Percentiles rank a stretch among this genome's conserved stretches.
These are phyloP conservation scores for Saccharomyces eubayanus DNA, from an alignment of 805 yeast species.

Conservation along the genomic window DNA sequence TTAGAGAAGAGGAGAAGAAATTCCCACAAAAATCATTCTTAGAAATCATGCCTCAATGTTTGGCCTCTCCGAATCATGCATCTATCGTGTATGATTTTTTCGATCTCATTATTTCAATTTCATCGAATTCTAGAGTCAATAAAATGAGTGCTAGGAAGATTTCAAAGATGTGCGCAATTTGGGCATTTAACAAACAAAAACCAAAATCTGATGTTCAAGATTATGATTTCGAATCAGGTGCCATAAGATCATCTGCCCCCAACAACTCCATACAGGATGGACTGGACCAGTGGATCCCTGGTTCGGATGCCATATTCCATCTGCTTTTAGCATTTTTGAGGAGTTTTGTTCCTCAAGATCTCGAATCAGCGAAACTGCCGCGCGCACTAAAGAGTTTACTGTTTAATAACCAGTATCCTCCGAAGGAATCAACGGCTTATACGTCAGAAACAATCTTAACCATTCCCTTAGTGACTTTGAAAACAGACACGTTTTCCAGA, in stretches of 20 bases:
- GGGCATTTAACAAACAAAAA: slow-evolving; percentile 59
- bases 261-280: slow-evolving; percentile 55
- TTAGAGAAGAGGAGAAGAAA: slow-evolving; percentile 53
- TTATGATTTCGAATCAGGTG: slow-evolving; percentile 15
- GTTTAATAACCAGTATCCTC: slow-evolving; percentile 69
- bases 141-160: slow-evolving; percentile 73
- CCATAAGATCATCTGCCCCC: slow-evolving; percentile 9
- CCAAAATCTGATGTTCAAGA: slow-evolving; percentile 23
- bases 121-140: slow-evolving; percentile 72
- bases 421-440: slow-evolving; percentile 37
- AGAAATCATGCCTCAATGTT: slow-evolving; percentile 75
- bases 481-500: slow-evolving; percentile 38
- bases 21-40: slow-evolving; percentile 69
- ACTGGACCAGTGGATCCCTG: slow-evolving; percentile 65
- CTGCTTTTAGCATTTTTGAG: slow-evolving; percentile 66
- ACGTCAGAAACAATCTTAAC: slow-evolving; percentile 37
- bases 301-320: slow-evolving; percentile 82
- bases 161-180: slow-evolving; percentile 71
- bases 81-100: slow-evolving; percentile 82
- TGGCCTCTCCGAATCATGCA: slow-evolving; percentile 79
- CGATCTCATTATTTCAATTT: slow-evolving; percentile 66
- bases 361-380: slow-evolving; percentile 47
- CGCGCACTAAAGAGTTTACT: slow-evolving; percentile 56
- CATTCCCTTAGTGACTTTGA: slow-evolving; percentile 56
- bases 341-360: slow-evolving; percentile 64